Evolutionary conservation across 257 asterid genomes (phyloP).

Genomic region (Salvia miltiorrhiza): DNA sequence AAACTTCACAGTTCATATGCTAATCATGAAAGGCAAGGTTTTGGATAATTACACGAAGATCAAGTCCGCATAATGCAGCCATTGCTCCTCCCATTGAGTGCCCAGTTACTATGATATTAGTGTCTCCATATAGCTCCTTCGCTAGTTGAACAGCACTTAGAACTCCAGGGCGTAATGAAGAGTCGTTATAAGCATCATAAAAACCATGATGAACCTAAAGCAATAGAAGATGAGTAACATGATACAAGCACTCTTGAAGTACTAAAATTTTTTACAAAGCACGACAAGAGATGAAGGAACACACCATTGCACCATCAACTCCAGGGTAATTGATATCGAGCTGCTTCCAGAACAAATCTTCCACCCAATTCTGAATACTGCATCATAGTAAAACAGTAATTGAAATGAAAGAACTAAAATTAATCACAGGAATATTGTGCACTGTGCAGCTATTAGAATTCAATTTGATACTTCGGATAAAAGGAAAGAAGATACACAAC

Average conservation of each 20-base stretch:
- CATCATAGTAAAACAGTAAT: constrained; percentile 13
- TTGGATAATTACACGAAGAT: constrained; percentile 56
- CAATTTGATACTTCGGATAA: neutral
- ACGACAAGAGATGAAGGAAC: constrained; percentile 18
- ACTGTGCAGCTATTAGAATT: neutral
- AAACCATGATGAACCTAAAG: constrained; percentile 97
- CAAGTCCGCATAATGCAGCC: constrained; percentile 91
- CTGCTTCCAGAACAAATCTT: constrained; percentile 97
- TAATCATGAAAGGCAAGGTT: constrained; percentile 6
- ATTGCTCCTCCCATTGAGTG: constrained; percentile 99
- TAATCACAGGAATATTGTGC: neutral
- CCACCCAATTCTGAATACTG: constrained; percentile 97
- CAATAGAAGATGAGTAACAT: constrained; percentile 6
- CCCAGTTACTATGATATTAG: constrained; percentile 72
- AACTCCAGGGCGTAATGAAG: constrained; percentile 78
- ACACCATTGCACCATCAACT: constrained; percentile 83
- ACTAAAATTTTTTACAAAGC: neutral
- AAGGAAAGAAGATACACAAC: constrained; percentile 4
- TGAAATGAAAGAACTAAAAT: neutral
- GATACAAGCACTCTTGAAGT: neutral
- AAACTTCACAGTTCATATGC: neutral
- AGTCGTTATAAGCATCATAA: constrained; percentile 83
- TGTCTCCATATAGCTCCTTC: constrained; percentile 59
- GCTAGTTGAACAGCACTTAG: constrained; percentile 52
- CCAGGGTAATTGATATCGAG: constrained; percentile 88